Evolutionary conservation across 495 filamentous ascomycete genomes (phyloP).

Genomic region (Amorphotheca resinae): DNA sequence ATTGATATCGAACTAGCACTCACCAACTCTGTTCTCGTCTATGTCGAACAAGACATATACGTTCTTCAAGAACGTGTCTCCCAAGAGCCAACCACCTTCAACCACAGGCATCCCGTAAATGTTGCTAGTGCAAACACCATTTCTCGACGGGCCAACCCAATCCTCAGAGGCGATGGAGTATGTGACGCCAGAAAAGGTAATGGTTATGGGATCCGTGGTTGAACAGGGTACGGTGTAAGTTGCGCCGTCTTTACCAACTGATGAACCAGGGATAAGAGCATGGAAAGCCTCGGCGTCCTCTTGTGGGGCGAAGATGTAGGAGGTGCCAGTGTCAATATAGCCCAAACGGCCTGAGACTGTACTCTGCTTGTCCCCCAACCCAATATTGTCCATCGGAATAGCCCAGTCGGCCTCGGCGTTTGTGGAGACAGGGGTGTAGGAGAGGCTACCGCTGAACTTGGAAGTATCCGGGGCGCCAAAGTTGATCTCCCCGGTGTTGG

Average conservation of each 20-base stretch:
- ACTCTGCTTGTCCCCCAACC: conserved; percentile 41
- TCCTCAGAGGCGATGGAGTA: conserved; percentile 56
- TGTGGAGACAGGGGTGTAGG: conserved; percentile 34
- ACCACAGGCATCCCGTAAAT: conserved; percentile 39
- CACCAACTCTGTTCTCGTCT: conserved; percentile 42
- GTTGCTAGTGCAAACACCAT: conserved; percentile 48
- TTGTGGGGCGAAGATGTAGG: conserved; percentile 55
- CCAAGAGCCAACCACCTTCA: conserved; percentile 51
- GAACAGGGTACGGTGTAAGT: conserved; percentile 60
- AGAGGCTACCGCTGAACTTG: conserved; percentile 52
- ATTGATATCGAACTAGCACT: conserved; percentile 13
- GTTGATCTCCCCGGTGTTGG: conserved; percentile 61
- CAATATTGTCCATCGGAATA: conserved; percentile 51
- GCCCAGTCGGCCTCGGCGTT: conserved; percentile 43
- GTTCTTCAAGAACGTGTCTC: conserved; percentile 79
- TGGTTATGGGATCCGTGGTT: conserved; percentile 37
- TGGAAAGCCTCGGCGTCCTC: conserved; percentile 53
- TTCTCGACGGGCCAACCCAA: conserved; percentile 42
- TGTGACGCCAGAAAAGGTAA: conserved; percentile 43
- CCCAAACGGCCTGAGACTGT: conserved; percentile 40
- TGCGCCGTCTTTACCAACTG: conserved; percentile 23
- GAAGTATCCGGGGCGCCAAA: conserved; percentile 57
- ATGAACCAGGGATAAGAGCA: conserved; percentile 44
- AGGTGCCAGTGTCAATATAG: conserved; percentile 75
- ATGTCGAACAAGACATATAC: conserved; percentile 80